Base-by-base conservation (phyloP, 116 monocot genomes). In the Zostera marina region DNA sequence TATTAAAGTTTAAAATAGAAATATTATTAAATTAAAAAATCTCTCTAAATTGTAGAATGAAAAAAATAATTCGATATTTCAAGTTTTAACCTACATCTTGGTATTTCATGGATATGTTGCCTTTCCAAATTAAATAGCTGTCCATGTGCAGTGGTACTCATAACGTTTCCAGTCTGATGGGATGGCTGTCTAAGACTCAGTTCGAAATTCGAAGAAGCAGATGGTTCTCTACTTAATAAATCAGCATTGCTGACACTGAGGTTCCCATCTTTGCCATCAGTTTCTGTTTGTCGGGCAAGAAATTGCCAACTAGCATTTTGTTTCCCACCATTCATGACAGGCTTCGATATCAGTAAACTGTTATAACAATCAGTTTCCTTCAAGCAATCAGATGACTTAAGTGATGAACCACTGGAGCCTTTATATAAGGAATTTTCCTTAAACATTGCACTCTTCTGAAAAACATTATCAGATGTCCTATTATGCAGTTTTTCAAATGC, bases 101-200 rank as follows among this genome's bases (percentile, higher is more conserved):
- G 60, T 32, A 49, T 59, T 42, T 60, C 68, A 63, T 67, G 56
- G 0, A 54, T 5, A 21, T 64, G 70, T 44, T 68, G 42, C 11
- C 69, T 74, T 39, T 65, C 63, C 16, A 44, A 66, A 68, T 67
- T 59, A 63, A 54, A 38, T 41, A 43, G n/a, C 40, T 59, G 59
- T 22, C 21, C 21, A 59, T 54, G 49, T 60, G 79, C 61, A 68
- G 48, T 58, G 47, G 63, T 65, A 41, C 25, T 42, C 15, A 44
- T 22, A 45, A 68, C 62, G 45, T 43, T 47, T 54, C 60, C 66
- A 53, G 47, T 65, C 60, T 73, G 66, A 62, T 75, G 75, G 59
- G 81, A 74, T 60, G 84, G 84, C 55, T 88, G 93, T 66, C 93
- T 84, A 41, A 88, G 84, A 58, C 79, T 77, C 68, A 94, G 62